Base-by-base conservation (phyloP, 1,284 basidiomycete genomes). In the Apiotrichum sp. region DNA sequence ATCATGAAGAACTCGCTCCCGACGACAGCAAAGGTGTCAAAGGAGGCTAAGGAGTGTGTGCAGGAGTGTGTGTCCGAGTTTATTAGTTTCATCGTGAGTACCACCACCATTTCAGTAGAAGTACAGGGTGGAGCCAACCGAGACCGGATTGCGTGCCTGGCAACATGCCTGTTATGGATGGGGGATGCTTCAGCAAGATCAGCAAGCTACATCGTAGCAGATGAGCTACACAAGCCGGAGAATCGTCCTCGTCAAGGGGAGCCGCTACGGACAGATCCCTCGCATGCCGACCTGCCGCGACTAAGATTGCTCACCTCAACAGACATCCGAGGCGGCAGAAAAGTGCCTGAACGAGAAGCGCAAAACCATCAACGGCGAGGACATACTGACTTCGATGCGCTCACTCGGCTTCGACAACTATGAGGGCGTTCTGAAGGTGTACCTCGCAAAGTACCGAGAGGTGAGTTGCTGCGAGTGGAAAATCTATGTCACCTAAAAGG, bases 1-100 rank as follows among this genome's bases (percentile, higher is more conserved):
- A 93, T 97, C 67, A 97, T 97, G 93, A 96, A 96, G 72, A 79
- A 84, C 38, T 81, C 88, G 2, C 84, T 97, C 2, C 93, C 93
- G 0, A 80, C 85, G 1, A 89, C 88, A n/a, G 90, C 92, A 22
- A 97, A 97, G 78, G 93, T 97, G 65, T 89, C 91, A 3, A 95
- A 95, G 74, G 93, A 96, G 76, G 90, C 93, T 31, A 97, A 97
- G 74, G 92, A 96, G 76, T 92, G 88, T 74, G 89, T 96, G 47
- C 93, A 96, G 75, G 91, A 95, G 76, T 95, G 91, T 76, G 90
- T 95, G 50, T 92, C 88, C 42, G 93, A 97, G 78, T 93, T 95
- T 77, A 96, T 97, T 74, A 86, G 85, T 66, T 97, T 96, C 79
- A 89, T 97, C 74, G 76, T 77, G 51, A 59, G 75, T 73, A 10